Evolutionary conservation across 805 yeast genomes (phyloP), one percentile per base, ranked within the genome.

Genomic region (Saccharomycopsis synnaedendra): DNA sequence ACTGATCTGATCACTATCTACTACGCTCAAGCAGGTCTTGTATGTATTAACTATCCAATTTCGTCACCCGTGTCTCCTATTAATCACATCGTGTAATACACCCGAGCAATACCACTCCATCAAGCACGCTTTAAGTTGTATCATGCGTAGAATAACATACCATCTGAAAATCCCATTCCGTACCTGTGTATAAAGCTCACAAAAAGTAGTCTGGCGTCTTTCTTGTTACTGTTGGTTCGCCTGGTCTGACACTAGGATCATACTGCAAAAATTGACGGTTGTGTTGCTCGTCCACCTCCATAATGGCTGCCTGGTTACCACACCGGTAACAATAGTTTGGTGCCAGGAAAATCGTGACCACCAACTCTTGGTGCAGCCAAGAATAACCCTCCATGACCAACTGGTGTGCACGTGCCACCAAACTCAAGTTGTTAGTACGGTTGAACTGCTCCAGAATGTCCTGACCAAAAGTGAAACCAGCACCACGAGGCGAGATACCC

Each of bases 401-500:
- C 67, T 88, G 97, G 70, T 88, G 97, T 6, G 96, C 96, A 68
- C 97, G 78, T 31, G 97, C 96, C 54, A 89, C 83, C 54, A 89
- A 69, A 45, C 84, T 74, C 55, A 89, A 70, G 55, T 83, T 88
- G 63, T 89, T 89, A 19, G 88, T 82, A 66, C 88, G 96, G 63
- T 89, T 89, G 67, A 89, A 89, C 61, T 87, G 95, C 63, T 85
- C 95, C 56, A 89, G 78, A 58, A 88, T 86, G 70, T 89, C 96
- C 68, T 83, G 94, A 58, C 97, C 97, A 76, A 89, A 89, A 60
- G 96, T 86, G 81, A 85, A 89, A 65, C 97, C 97, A 53, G 97
- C 97, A 72, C 96, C 96, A 77, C 97, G 80, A 65, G 96, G 96
- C 61, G 93, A 82, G 56, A 89, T 85, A 54, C 96, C 96, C 97